Base-by-base conservation (phyloP, 2,329 filamentous ascomycete species). In the Penicillium decumbens region DNA sequence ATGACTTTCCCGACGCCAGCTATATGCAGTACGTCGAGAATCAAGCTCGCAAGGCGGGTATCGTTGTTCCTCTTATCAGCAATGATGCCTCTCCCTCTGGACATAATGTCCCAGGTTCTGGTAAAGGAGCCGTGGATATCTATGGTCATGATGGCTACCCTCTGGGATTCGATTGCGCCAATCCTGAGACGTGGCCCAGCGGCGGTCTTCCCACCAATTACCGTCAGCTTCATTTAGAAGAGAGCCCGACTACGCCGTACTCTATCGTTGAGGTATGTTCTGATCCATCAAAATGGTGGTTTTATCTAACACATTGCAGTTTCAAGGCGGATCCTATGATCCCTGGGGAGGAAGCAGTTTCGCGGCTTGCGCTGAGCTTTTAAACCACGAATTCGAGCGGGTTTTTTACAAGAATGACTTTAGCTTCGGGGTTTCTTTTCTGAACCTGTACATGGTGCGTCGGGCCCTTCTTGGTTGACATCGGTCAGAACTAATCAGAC, bases 401-500 rank as follows among this genome's bases (percentile, higher is more conserved):
- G 83, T 93, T 0, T 89, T 90, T 63, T 88, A 89, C 68, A 92
- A 91, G 75, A 88, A 89, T 57, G 76, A 83, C 44, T 80, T 84
- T 45, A 81, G 81, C 32, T 80, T 84, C 13, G 84, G 82, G 0
- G 78, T 84, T 2, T 82, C 80, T 0, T 80, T 92, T 6, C 73
- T 89, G 49, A 90, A 84, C 57, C 62, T 89, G 1, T 91, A 90
- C 65, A 91, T 91, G 88, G 82, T 83, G 63, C 57, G 67, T 53
- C 5, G 3, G 0, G 6, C 30, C 5, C 2, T 8, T 7, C 10
- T 6, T 15, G n/a, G 3, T 4, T 1, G 1, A 37, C 39, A 1
- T 28, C 30, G 5, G 10, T 33, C 30, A 55, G 10, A 49, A 29
- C 45, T 55, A 40, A 55, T 9, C 1, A 5, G 7, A 1, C 37